Evolutionary conservation across 108 stramenopile species (phyloP), one percentile per base, ranked within the genome.

Genomic region (Nitzschia sp.): DNA sequence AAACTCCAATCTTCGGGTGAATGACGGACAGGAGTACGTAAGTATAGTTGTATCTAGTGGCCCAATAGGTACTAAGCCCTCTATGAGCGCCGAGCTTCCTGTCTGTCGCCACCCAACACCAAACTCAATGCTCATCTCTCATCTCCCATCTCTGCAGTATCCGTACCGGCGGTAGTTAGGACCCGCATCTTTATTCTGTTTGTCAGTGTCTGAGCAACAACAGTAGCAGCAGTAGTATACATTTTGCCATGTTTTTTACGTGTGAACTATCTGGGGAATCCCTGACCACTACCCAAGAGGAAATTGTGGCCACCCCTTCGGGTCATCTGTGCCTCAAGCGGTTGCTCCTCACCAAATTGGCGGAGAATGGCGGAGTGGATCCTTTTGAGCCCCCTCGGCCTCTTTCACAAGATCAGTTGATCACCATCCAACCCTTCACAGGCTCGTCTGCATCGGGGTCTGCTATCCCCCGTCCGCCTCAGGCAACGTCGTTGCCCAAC

Each of bases 291-390:
- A 57, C 63, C 54, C 57, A 75, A 29, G 51, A 70, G 39, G 80
- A 83, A 40, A 62, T 84, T n/a, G 87, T 91, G n/a, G 87, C 86
- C 29, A 88, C 88, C 6, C 89, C 90, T 22, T 88, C 90, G 8
- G 89, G 89, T 15, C 82, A 90, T 63, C 72, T 89, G 61, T 88
- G 87, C 71, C 70, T 75, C 57, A 84, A 85, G 39, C 65, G 76
- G 25, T 69, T 90, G 55, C 71, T 94, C 19, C 65, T 90, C 9
- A 70, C 76, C 14, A 90, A 90, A 76, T 67, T 94, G 19, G 25
- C 76, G 58, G 92, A 94, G 65, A 91, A 87, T 67, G 84, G 87
- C 8, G 86, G 86, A 22, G 22, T 80, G 64, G 89, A 94, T 65
- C 92, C 92, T 22, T 94, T 94, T 57, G 74, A 72, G n/a, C 40